These are phyloP conservation scores for Penicillium salamii DNA, from an alignment of 495 filamentous ascomycete species.

Conservation along the genomic window DNA sequence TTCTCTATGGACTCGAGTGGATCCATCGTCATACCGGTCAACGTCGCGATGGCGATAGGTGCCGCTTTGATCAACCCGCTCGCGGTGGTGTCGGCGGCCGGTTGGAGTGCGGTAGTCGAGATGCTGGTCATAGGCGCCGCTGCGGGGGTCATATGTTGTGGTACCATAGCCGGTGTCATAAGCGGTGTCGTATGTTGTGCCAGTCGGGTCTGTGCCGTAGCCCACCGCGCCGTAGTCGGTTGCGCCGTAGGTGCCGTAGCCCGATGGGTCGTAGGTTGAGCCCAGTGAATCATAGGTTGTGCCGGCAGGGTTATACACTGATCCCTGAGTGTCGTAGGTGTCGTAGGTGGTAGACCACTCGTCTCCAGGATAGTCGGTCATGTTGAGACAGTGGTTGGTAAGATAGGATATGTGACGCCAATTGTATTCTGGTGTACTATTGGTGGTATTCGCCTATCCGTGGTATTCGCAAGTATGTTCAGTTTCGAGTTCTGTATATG, in stretches of 20 bases:
- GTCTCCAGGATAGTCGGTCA: slow-evolving; percentile 18
- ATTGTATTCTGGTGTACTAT: no score
- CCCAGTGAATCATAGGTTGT: slow-evolving; percentile 21
- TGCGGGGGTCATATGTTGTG: slow-evolving; percentile 37
- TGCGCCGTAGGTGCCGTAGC: slow-evolving; percentile 20
- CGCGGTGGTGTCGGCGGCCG: slow-evolving; percentile 35
- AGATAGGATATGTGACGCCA: background rate
- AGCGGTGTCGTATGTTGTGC: slow-evolving; percentile 37
- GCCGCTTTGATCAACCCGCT: slow-evolving; percentile 29
- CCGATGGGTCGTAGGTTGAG: slow-evolving; percentile 20
- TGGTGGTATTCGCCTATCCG: background rate
- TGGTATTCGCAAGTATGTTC: background rate
- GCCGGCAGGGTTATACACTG: slow-evolving; percentile 11
- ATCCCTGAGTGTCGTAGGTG: slow-evolving; percentile 13
- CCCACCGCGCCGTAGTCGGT: slow-evolving; percentile 38
- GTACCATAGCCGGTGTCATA: slow-evolving; percentile 38
- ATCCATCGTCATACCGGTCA: slow-evolving; percentile 32
- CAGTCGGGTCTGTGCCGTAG: slow-evolving; percentile 38
- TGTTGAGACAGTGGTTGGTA: slow-evolving; percentile 12
- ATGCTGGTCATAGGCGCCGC: slow-evolving; percentile 39
- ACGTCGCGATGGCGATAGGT: slow-evolving; percentile 37
- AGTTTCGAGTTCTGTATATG: no score
- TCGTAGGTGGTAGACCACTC: slow-evolving; percentile 10
- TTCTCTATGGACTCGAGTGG: slow-evolving; percentile 33
- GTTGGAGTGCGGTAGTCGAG: slow-evolving; percentile 32